Base-by-base conservation (phyloP, 2,329 filamentous ascomycete species). In the Trichothecium roseum region DNA sequence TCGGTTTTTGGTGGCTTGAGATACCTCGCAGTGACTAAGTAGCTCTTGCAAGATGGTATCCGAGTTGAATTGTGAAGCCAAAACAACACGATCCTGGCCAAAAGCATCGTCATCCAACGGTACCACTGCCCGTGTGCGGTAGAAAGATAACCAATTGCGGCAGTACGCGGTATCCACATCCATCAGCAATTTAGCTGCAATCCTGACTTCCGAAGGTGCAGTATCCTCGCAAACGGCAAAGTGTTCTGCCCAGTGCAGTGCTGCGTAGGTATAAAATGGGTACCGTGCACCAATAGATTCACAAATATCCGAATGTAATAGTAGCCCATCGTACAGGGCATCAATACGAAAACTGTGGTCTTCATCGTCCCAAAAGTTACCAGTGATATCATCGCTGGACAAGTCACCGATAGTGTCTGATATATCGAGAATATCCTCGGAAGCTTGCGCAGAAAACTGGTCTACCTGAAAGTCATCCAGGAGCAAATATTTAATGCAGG, bases 241-340 rank as follows among this genome's bases (percentile, higher is more conserved):
- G 37, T 62, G 59, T 18, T 51, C 38, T 20, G 55, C 46, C 60
- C 57, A 63, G 44, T 60, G 40, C 17, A 45, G 43, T 2, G 59
- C 47, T 13, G 58, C 44, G 44, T 63, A 63, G 30, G 49, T 48
- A 41, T 57, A 59, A 32, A 62, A 48, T 17, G 18, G 29, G 32
- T 57, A 52, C 15, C 41, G 37, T 9, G 48, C 37, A 26, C 39
- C 35, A 18, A 60, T 42, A 18, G 33, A 27, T 27, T 34, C 24
- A 31, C 46, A 56, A 20, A 41, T 32, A 16, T 51, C 49, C 32
- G 42, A 37, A 13, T 48, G 45, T 3, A 48, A 4, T 14, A 40
- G 42, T 8, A 42, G 30, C 26, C 56, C 51, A 28, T 48, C 40
- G 33, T 54, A 54, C 2, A 57, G 37, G 16, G 34, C 35, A 27